Evolutionary conservation across 139 green algal genomes (phyloP), one percentile per base, ranked within the genome.

Genomic region (Chlorella vulgaris): DNA sequence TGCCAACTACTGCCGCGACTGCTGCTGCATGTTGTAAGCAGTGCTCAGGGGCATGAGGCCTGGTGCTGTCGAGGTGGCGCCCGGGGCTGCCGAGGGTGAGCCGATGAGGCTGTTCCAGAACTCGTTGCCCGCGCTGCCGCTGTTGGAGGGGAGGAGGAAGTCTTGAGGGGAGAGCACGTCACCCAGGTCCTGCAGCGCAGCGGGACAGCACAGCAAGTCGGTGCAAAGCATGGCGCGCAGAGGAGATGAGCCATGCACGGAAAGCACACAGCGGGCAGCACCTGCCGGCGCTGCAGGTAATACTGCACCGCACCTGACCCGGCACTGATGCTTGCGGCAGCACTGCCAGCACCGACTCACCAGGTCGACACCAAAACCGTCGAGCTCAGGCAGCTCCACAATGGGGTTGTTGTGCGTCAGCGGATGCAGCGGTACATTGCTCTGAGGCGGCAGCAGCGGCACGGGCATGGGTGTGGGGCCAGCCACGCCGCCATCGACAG

Each of bases 371-470:
- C 39, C 51, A 19, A 83, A 43, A 1, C 55, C 39, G 15, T 78
- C 67, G 51, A 83, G 78, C 58, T 65, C 55, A 0, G 80, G 80
- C 22, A 84, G 55, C 51, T 84, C 80, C 35, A 74, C 39, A 21
- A 84, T 78, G 31, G 69, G 80, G 31, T 51, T 55, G 26, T 15
- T 70, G 76, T 43, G 39, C 0, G 76, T 75, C 10, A 61, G 15
- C 0, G 60, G 39, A 26, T 33, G 53, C 22, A 58, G 42, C 43
- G 7, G 51, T 22, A 8, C 51, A 21, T 36, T 15, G 35, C 13
- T 1, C 38, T 26, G 3, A 15, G 75, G 38, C 40, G 38, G 40
- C 38, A 53, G 50, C 73, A 69, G 51, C 35, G 51, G 69, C 42
- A 60, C 29, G 31, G 35, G 74, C 42, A 70, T 36, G 31, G 13